Evolutionary conservation across 148 eudicot species (phyloP).

Genomic region (Vaccinium macrocarpon): DNA sequence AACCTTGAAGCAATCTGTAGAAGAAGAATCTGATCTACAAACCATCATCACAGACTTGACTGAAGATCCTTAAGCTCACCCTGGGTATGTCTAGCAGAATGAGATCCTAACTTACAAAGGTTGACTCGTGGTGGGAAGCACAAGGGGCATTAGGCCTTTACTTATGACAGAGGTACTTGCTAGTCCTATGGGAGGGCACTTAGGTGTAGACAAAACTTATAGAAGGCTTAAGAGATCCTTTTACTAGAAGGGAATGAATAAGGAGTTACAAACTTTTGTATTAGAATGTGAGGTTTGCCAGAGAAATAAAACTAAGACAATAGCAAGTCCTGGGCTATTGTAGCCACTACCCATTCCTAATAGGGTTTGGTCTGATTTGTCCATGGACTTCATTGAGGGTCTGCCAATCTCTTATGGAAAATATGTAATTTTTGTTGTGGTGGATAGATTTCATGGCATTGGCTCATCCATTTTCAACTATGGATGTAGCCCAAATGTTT

Average conservation of each 20-base stretch:
- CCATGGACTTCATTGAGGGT: neutral
- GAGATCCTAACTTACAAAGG: neutral
- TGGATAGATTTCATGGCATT: conserved; percentile 6
- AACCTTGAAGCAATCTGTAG: no score
- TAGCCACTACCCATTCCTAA: neutral
- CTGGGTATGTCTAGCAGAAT: neutral
- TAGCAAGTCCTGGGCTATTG: neutral
- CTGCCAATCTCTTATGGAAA: neutral
- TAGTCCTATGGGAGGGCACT: no score
- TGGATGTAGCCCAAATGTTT: neutral
- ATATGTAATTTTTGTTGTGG: neutral
- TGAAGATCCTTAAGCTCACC: neutral
- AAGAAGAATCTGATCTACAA: no score
- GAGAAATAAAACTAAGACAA: no score
- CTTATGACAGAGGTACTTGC: no score
- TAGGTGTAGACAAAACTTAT: no score
- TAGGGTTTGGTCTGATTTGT: no score
- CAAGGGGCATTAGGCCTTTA: neutral
- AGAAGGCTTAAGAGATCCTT: no score
- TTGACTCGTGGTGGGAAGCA: no score
- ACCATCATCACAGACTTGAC: neutral
- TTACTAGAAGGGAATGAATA: neutral
- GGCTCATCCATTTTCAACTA: conserved; percentile 2
- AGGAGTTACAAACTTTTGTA: no score
- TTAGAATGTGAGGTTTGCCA: neutral